These are phyloP conservation scores for Alternaria solani DNA, from an alignment of 2,329 filamentous ascomycete genomes.

Conservation along the genomic window DNA sequence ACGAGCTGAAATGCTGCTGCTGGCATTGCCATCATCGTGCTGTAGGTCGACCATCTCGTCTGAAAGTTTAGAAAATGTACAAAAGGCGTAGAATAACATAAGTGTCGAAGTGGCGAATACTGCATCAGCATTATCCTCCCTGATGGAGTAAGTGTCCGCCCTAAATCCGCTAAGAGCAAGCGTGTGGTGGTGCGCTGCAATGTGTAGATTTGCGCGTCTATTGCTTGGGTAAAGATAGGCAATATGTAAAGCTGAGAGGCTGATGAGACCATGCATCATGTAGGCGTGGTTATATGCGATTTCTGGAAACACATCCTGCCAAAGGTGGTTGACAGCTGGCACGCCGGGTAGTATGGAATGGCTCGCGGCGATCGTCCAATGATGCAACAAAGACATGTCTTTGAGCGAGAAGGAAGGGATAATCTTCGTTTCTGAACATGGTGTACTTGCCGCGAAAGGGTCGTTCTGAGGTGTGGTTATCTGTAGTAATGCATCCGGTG, in stretches of 20 bases:
- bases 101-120: constrained; percentile 24
- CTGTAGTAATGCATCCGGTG: constrained; percentile 3
- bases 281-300: constrained; percentile 23
- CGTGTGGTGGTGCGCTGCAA: constrained; percentile 22
- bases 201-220: constrained; percentile 1
- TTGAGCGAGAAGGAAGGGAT: constrained; percentile 16
- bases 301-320: constrained; percentile 24
- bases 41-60: constrained; percentile 5
- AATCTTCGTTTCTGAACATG: background rate
- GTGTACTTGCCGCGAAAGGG: constrained; percentile 1
- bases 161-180: constrained; percentile 23
- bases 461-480: background rate
- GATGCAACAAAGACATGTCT: constrained; percentile 29
- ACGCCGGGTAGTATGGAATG: constrained; percentile 14
- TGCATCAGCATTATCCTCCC: constrained; percentile 16
- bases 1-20: background rate
- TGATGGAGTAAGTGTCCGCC: constrained; percentile 12
- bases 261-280: constrained; percentile 29
- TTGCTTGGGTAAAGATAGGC: constrained; percentile 20
- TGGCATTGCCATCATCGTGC: background rate
- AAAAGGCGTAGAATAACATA: constrained; percentile 28
- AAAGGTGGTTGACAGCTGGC: constrained; percentile 12
- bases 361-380: constrained; percentile 28
- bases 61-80: constrained; percentile 26
- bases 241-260: constrained; percentile 26